These are phyloP conservation scores for Striga asiatica DNA, from an alignment of 257 asterid species.

Conservation along the genomic window DNA sequence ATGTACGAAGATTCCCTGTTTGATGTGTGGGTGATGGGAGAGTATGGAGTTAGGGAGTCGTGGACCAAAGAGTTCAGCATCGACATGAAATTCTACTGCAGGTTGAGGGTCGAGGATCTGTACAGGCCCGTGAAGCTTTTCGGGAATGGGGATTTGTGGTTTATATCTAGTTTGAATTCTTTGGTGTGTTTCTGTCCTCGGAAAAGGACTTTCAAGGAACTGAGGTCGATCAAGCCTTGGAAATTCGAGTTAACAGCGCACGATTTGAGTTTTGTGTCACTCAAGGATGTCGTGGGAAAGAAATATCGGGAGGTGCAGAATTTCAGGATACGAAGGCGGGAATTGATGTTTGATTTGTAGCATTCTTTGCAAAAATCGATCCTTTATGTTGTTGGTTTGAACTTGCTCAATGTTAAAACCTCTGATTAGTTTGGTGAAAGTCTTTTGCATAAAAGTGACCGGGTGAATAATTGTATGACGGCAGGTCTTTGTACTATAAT, in stretches of 20 bases:
- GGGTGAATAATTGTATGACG: background rate
- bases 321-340: background rate
- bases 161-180: conserved; percentile 23
- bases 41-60: conserved; percentile 35
- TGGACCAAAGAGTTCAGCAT: conserved; percentile 41
- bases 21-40: conserved; percentile 49
- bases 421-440: background rate
- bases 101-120: conserved; percentile 29
- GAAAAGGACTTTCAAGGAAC: conserved; percentile 33
- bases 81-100: conserved; percentile 34
- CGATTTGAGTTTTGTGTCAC: conserved; percentile 36
- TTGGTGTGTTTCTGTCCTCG: conserved; percentile 36
- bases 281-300: conserved; percentile 24
- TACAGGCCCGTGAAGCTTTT: conserved; percentile 33
- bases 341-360: conserved; percentile 12
- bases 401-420: background rate
- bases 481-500: background rate
- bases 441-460: background rate
- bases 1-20: conserved; percentile 26
- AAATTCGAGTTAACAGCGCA: conserved; percentile 16
- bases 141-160: conserved; percentile 42
- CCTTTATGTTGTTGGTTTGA: background rate
- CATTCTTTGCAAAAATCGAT: background rate
- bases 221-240: conserved; percentile 21
- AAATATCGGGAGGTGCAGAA: conserved; percentile 12